phyloP scores from a whole-genome alignment of 352 stramenopile species.

The Pythium phragmitis region DNA sequence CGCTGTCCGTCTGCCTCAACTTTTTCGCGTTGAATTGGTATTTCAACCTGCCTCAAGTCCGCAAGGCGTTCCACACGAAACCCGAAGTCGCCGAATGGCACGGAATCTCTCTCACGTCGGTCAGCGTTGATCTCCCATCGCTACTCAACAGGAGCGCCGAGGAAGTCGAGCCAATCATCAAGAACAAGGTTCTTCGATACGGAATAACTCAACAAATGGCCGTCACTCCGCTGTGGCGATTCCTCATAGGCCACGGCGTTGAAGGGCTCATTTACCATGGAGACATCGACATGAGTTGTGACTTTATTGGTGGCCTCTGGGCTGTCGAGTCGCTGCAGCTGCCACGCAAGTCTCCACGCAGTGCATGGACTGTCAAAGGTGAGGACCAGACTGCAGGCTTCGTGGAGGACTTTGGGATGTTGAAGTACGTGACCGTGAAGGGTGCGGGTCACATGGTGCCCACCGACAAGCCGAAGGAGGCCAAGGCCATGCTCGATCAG shows the following conservation, averaged over 20 bases:
- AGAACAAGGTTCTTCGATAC: constrained; percentile 32
- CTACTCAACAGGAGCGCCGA: constrained; percentile 17
- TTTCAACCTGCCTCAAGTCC: constrained; percentile 49
- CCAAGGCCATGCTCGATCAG: constrained; percentile 25
- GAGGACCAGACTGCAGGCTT: constrained; percentile 53
- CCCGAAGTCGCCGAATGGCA: constrained; percentile 36
- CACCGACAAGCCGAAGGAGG: constrained; percentile 40
- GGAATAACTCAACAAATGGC: neutral
- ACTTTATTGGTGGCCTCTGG: constrained; percentile 68
- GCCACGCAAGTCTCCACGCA: constrained; percentile 10
- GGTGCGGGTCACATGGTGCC: constrained; percentile 74
- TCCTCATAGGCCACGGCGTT: constrained; percentile 34
- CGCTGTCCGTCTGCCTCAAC: constrained; percentile 30
- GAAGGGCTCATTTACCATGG: constrained; percentile 71
- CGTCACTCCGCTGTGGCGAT: neutral
- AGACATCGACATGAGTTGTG: constrained; percentile 63
- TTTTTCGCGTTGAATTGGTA: constrained; percentile 31
- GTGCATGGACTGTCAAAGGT: constrained; percentile 18
- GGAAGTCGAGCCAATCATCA: constrained; percentile 11
- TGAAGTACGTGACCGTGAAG: constrained; percentile 71
- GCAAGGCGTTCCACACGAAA: constrained; percentile 56
- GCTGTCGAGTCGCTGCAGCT: constrained; percentile 59
- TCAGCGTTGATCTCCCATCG: neutral
- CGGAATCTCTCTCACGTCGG: constrained; percentile 35
- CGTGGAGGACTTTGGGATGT: constrained; percentile 46